Evolutionary conservation across 441 rosid species (phyloP).

Genomic region (Erodium moschatum): DNA sequence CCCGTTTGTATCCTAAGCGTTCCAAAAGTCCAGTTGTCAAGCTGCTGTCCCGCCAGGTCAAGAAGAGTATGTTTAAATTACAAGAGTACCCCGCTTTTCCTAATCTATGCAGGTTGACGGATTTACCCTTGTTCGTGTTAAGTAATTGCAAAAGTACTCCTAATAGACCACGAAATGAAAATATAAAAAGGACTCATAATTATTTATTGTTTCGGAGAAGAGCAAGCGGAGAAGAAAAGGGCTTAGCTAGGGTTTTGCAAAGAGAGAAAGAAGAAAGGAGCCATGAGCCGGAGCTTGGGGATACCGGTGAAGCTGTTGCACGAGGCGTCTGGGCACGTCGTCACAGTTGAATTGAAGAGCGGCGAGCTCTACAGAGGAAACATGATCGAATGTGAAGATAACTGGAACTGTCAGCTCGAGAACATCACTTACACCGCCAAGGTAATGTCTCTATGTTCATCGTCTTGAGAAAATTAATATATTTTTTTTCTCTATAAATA

Average conservation of each 20-base stretch:
- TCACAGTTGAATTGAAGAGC: slow-evolving; percentile 26
- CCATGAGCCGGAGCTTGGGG: slow-evolving; percentile 29
- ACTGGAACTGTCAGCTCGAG: slow-evolving; percentile 31
- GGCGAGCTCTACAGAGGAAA: slow-evolving; percentile 27
- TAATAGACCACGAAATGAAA: too few species aligned
- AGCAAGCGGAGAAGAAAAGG: background rate
- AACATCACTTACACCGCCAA: slow-evolving; percentile 27
- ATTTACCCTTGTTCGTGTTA: background rate
- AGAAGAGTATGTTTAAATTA: background rate
- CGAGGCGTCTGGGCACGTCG: slow-evolving; percentile 28
- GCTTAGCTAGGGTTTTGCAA: slow-evolving; percentile 4
- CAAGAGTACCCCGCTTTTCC: background rate
- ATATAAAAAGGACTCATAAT: background rate
- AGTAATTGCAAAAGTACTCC: background rate
- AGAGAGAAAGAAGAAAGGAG: background rate
- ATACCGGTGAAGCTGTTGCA: slow-evolving; percentile 28
- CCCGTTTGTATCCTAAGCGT: background rate
- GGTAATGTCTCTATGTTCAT: slow-evolving; percentile 11
- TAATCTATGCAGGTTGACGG: background rate
- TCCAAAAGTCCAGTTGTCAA: background rate
- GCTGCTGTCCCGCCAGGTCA: too few species aligned
- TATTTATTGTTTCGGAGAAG: background rate
- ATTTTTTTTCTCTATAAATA: too few species aligned
- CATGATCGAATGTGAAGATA: slow-evolving; percentile 30
- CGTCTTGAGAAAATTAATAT: background rate